Conservation (phyloP, 768 basidiomycete species). For the Trichaptum fuscoviolaceum region DNA sequence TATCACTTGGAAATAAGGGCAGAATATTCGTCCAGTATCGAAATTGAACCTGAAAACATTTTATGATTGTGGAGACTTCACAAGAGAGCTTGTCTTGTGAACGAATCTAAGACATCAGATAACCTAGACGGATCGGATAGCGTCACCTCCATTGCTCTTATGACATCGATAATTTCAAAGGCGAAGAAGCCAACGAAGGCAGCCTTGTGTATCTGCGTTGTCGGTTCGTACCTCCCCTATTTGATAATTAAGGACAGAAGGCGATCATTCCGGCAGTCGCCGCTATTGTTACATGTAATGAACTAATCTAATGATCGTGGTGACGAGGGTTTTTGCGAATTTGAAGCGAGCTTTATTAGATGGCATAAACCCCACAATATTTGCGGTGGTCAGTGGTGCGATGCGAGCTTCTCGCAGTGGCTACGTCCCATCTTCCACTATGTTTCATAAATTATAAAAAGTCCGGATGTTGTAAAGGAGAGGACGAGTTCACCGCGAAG, state of each 20-base stretch:
- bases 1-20: background rate
- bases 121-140: background rate
- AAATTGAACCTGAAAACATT: background rate
- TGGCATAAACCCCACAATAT: background rate
- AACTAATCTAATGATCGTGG: background rate
- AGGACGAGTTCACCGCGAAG: background rate
- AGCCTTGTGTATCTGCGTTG: background rate
- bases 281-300: background rate
- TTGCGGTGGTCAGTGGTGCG: background rate
- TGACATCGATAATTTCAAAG: background rate
- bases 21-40: background rate
- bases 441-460: background rate
- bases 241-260: background rate
- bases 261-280: background rate
- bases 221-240: background rate
- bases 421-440: background rate
- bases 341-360: background rate
- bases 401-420: background rate
- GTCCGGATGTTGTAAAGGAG: background rate
- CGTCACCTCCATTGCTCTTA: constrained; percentile 1
- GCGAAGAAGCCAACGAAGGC: too few relatives aligned
- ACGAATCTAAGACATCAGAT: background rate
- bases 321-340: background rate
- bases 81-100: background rate
- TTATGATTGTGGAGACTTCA: background rate